Evolutionary conservation across 768 basidiomycete species (phyloP).

Genomic region (Rhizopogon sp.): DNA sequence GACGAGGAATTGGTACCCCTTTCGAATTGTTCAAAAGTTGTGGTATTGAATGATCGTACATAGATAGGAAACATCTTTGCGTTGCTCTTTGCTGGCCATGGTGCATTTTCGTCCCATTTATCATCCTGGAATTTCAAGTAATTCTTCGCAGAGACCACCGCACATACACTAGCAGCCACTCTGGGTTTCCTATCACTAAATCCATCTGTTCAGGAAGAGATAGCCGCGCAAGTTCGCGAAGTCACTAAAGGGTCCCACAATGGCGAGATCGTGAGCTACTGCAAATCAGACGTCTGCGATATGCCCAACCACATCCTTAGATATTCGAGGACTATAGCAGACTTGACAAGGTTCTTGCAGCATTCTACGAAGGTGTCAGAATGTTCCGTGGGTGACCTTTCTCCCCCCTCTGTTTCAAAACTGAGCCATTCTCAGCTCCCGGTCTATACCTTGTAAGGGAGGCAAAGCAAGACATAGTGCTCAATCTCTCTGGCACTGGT

Average conservation of each 20-base stretch:
- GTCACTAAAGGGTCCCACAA: slow-evolving; percentile 17
- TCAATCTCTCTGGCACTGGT: slow-evolving; percentile 12
- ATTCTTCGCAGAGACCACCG: slow-evolving; percentile 25
- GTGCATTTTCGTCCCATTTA: slow-evolving; percentile 20
- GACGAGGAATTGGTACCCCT: slow-evolving; percentile 14
- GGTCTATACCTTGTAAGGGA: slow-evolving; percentile 25
- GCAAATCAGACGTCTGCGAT: background rate
- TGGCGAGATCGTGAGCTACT: slow-evolving; percentile 11
- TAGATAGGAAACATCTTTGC: slow-evolving; percentile 45
- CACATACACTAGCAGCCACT: slow-evolving; percentile 28
- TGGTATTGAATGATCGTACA: too few species aligned
- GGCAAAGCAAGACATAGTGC: slow-evolving; percentile 20
- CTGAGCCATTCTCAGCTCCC: slow-evolving; percentile 15
- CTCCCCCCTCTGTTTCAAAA: background rate
- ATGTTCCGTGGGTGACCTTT: slow-evolving; percentile 25
- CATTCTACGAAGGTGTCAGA: slow-evolving; percentile 28
- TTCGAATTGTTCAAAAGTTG: background rate
- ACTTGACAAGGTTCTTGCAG: slow-evolving; percentile 11
- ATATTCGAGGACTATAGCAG: background rate
- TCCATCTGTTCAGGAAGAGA: slow-evolving; percentile 25
- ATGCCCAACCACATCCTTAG: slow-evolving; percentile 1
- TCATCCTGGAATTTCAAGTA: background rate
- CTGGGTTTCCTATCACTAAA: slow-evolving; percentile 27
- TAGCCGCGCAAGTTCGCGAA: slow-evolving; percentile 24
- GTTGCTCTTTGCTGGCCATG: slow-evolving; percentile 56